A percentile compares a stretch with the other conserved stretches of the same genome.
Conservation (phyloP, 352 stramenopile species). For the Phytophthora ohioensis region DNA sequence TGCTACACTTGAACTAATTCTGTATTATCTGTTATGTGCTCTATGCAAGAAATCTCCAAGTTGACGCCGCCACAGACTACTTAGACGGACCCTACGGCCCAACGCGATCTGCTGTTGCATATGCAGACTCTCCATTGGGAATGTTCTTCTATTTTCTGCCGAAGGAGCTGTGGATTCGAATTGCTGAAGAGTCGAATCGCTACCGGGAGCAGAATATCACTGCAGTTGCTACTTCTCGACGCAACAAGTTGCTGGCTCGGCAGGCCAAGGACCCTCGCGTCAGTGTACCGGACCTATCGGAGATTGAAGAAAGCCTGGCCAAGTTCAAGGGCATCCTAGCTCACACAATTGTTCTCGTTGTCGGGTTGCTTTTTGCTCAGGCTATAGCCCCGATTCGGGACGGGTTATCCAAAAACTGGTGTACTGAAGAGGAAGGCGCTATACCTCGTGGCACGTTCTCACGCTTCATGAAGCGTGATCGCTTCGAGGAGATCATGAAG, state of each 20-base stretch:
- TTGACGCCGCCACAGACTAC: conserved; percentile 16
- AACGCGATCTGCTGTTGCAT: conserved; percentile 21
- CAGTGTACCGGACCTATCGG: conserved; percentile 6
- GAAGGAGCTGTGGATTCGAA: conserved; percentile 13
- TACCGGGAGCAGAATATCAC: conserved; percentile 16
- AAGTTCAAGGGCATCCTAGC: conserved; percentile 20
- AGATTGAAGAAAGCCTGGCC: conserved; percentile 12
- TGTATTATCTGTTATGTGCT: not conserved
- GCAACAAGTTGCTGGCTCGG: not conserved
- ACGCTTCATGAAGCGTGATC: conserved; percentile 24
- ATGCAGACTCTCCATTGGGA: conserved; percentile 16
- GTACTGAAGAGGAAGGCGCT: conserved; percentile 6
- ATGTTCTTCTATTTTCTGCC: conserved; percentile 28
- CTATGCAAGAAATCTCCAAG: conserved; percentile 7
- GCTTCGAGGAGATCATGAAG: conserved; percentile 24
- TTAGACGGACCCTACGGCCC: conserved; percentile 12
- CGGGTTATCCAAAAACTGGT: conserved; percentile 18
- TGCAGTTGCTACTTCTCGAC: not conserved
- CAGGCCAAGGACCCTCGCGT: conserved; percentile 18
- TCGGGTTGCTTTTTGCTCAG: conserved; percentile 15
- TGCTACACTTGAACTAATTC: not conserved
- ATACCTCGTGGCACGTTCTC: conserved; percentile 27
- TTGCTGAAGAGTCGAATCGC: conserved; percentile 24
- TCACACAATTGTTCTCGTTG: conserved; percentile 22
- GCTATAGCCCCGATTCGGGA: conserved; percentile 12